phyloP scores from a whole-genome alignment of 345 rosid species.

The Lenwebbia sp. region DNA sequence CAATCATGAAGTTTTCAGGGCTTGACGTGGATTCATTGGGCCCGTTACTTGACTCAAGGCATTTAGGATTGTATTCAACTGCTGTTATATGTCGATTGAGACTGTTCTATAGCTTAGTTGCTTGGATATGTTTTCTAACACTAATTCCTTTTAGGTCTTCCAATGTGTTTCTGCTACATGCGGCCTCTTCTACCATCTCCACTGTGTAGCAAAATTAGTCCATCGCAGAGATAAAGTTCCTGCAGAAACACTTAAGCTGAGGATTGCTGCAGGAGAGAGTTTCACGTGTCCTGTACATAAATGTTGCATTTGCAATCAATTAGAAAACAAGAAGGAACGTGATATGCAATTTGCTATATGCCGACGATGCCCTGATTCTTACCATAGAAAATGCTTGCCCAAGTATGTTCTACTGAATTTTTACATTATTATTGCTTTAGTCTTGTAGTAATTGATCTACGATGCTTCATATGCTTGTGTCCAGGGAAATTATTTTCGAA shows the following conservation, averaged over 20 bases:
- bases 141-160: slow-evolving; percentile 48
- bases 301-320: slow-evolving; percentile 57
- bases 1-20: neutral
- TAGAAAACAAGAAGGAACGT: slow-evolving; percentile 47
- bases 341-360: slow-evolving; percentile 79
- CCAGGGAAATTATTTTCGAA: slow-evolving; percentile 54
- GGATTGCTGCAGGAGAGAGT: slow-evolving; percentile 45
- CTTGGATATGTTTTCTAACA: neutral
- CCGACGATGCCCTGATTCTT: slow-evolving; percentile 94
- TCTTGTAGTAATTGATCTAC: neutral
- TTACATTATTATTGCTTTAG: neutral
- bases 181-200: slow-evolving; percentile 80
- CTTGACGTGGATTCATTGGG: neutral
- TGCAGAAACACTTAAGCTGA: slow-evolving; percentile 41
- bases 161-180: slow-evolving; percentile 81
- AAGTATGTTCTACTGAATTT: slow-evolving; percentile 22
- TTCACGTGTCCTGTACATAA: slow-evolving; percentile 83
- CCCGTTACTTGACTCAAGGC: too few species aligned
- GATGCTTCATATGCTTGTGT: neutral
- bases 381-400: slow-evolving; percentile 86
- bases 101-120: neutral
- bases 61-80: neutral
- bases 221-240: slow-evolving; percentile 37
- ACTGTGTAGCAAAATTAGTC: slow-evolving; percentile 55
- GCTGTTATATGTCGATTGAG: neutral